A percentile compares a stretch with the other conserved stretches of the same genome.
phyloP scores from a whole-genome alignment of 1,139 yeast genomes.

The Magnusiomyces tetraspermus region DNA sequence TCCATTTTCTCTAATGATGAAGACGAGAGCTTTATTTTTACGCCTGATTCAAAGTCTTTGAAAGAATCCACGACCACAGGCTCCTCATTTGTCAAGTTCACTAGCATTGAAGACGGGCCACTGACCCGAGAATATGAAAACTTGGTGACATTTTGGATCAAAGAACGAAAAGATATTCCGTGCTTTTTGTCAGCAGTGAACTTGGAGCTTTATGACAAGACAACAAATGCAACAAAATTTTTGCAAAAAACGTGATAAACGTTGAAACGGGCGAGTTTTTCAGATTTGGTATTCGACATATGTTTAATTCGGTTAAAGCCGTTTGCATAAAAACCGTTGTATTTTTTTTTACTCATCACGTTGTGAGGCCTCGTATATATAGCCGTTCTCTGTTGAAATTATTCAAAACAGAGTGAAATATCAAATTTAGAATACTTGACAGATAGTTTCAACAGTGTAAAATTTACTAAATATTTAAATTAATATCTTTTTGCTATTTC shows the following conservation, averaged over 20 bases:
- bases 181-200: conserved; percentile 74
- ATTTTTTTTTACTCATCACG: too few species aligned
- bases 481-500: too few species aligned
- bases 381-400: too few species aligned
- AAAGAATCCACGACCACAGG: neutral
- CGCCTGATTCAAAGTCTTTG: conserved; percentile 28
- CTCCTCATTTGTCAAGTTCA: conserved; percentile 23
- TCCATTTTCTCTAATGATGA: conserved; percentile 41
- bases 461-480: too few species aligned
- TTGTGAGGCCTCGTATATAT: too few species aligned
- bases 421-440: too few species aligned
- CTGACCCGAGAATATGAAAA: conserved; percentile 46
- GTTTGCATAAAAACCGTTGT: too few species aligned
- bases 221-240: conserved; percentile 21
- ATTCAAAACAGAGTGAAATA: too few species aligned
- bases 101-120: conserved; percentile 27
- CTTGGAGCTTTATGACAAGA: conserved; percentile 48
- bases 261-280: too few species aligned
- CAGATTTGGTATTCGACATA: too few species aligned
- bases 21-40: conserved; percentile 32
- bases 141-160: conserved; percentile 57
- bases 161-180: conserved; percentile 61
- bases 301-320: too few species aligned
- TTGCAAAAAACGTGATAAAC: neutral
- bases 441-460: too few species aligned